Percentiles rank a stretch among this genome's conserved stretches.
Evolutionary conservation across 2,329 filamentous ascomycete species (phyloP).

Genomic region (Talaromyces sp.): DNA sequence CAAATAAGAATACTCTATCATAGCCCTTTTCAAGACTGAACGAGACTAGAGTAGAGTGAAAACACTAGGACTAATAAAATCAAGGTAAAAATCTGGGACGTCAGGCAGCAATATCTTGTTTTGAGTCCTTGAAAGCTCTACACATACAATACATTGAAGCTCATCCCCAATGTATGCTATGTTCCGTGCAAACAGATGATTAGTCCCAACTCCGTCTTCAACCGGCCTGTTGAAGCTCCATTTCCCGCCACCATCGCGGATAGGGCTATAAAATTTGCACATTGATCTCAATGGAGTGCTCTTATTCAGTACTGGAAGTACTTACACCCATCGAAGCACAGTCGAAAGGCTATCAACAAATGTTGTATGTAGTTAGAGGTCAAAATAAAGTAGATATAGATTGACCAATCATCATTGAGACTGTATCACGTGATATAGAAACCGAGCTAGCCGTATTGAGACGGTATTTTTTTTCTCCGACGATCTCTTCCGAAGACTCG

Average conservation of each 20-base stretch:
- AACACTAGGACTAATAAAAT: not conserved
- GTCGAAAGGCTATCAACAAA: not conserved
- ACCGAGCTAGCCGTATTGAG: constrained; percentile 3
- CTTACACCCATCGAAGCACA: not conserved
- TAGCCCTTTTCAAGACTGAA: not conserved
- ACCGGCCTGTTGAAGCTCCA: not conserved
- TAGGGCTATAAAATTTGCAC: not conserved
- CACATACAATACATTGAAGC: not conserved
- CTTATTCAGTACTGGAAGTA: not conserved
- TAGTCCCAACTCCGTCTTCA: not conserved
- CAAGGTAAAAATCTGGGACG: not conserved
- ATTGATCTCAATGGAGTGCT: not conserved
- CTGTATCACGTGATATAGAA: not conserved
- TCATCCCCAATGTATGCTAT: not conserved
- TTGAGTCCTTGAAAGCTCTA: not conserved
- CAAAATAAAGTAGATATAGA: not conserved
- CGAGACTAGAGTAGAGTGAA: not conserved
- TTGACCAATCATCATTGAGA: constrained; percentile 1
- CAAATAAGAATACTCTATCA: not conserved
- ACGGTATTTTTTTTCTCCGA: constrained; percentile 13
- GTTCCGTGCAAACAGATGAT: not conserved
- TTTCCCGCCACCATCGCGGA: not conserved
- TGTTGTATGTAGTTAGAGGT: not conserved
- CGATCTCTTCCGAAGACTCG: constrained; percentile 11
- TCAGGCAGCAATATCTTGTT: not conserved